Base-by-base conservation (phyloP, 2,329 filamentous ascomycete genomes). In the Thielaviopsis cerberus region DNA sequence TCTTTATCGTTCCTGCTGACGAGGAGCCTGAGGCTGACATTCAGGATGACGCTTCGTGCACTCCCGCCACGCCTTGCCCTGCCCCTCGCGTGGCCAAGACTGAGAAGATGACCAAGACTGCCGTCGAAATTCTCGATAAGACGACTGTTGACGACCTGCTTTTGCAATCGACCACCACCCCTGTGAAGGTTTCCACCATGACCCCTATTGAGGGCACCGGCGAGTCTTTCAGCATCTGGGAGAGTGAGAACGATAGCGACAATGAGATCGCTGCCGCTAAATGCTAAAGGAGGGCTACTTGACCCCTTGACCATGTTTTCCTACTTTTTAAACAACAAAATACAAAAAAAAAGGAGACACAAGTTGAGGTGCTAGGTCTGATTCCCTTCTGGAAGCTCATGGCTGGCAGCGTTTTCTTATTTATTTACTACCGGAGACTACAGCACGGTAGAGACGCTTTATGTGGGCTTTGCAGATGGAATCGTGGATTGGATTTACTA, bases 211-310 rank as follows among this genome's bases (percentile, higher is more conserved):
- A 82, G 57, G 80, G 77, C 53, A 76, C 78, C 0, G 78, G 75
- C 48, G 78, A 81, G 63, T 75, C 70, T 66, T 80, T 86, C 64
- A 81, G 85, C 64, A 74, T 87, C 17, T 86, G 83, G 82, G 83
- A 86, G 68, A 86, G 82, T 65, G 76, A 74, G 25, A 85, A 81
- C 67, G 76, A 77, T 25, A 78, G 80, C 62, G 83, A 80, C 53
- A 82, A 79, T 58, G 65, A 68, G 59, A 57, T 61, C 23, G 22
- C 23, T 48, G 27, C 30, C 25, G 50, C 30, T 23, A 51, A 54
- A 20, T 26, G 26, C 50, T 51, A 53, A 17, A 54, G 30, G 41
- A 34, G 11, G 17, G 55, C n/a, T 30, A 13, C 10, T 24, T n/a
- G 52, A 25, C 23, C 37, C 22, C 7, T 53, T 50, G 17, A 51